Conservation (phyloP, 164 flowering plant genomes). For the grape (Vitis vinifera) region ASM3070453v1 NC_081822.1:5294501-5295000, state of each 20-base stretch:
- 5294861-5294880: no score
- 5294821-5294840: no score
- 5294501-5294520: slow-evolving; percentile 9
- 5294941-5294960: not conserved
- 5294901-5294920: not conserved
- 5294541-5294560: slow-evolving; percentile 6
- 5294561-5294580: slow-evolving; percentile 14
- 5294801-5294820: no score
- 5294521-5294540: not conserved
- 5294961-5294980: not conserved
- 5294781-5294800: no score
- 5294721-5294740: no score
- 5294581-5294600: slow-evolving; percentile 2
- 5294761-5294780: no score
- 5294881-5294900: no score
- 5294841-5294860: no score
- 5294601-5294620: not conserved
- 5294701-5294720: no score
- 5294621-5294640: not conserved
- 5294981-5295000: not conserved
- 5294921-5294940: not conserved
- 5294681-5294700: not conserved
- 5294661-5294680: not conserved
- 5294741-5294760: no score
- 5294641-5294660: not conserved